These are phyloP conservation scores for Penicillium coffeae DNA, from an alignment of 495 filamentous ascomycete species.

Conservation along the genomic window DNA sequence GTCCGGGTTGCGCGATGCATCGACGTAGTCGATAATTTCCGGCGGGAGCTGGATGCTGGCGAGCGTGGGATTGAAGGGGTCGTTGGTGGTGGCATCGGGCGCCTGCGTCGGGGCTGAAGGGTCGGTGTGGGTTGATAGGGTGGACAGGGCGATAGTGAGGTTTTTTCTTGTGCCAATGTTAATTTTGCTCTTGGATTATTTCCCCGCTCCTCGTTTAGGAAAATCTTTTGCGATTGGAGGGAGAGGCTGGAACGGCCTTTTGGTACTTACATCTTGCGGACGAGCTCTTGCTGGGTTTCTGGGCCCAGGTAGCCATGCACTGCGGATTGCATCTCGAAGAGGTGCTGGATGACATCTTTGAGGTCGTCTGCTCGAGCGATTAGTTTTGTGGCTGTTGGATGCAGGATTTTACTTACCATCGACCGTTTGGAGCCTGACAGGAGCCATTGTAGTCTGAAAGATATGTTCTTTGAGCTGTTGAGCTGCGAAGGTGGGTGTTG, in stretches of 20 bases:
- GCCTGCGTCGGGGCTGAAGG: conserved; percentile 15
- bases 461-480: background rate
- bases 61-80: conserved; percentile 44
- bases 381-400: background rate
- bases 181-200: background rate
- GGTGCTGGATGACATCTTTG: conserved; percentile 70
- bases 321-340: conserved; percentile 76
- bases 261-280: conserved; percentile 55
- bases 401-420: conserved; percentile 41
- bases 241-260: conserved; percentile 1
- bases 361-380: conserved; percentile 33
- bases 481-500: conserved; percentile 4
- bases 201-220: too few relatives aligned
- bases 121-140: conserved; percentile 40
- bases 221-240: too few relatives aligned
- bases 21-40: conserved; percentile 92
- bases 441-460: conserved; percentile 34
- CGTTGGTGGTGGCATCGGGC: conserved; percentile 30
- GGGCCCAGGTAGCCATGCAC: conserved; percentile 67
- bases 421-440: conserved; percentile 42
- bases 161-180: conserved; percentile 34
- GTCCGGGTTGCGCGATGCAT: conserved; percentile 89
- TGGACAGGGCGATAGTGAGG: conserved; percentile 37
- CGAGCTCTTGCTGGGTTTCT: conserved; percentile 57
- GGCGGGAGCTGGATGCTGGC: conserved; percentile 63